Base-by-base conservation (phyloP, 441 rosid genomes). In the Erodium trifolium region DNA sequence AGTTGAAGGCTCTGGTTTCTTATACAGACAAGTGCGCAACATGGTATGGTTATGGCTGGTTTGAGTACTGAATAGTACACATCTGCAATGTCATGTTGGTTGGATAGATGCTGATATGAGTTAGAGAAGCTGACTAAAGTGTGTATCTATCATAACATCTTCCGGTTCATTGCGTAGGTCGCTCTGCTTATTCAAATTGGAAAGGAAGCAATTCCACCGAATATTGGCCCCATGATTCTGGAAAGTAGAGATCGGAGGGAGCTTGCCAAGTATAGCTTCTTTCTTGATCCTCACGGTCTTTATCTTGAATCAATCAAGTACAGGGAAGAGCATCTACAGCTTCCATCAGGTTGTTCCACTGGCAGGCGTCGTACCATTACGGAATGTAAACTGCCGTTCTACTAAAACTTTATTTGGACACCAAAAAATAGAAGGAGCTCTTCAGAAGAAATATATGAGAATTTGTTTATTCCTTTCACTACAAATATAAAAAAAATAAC, bases 1-100 rank as follows among this genome's bases (percentile, higher is more conserved):
- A 78, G 96, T 91, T 66, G 96, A 89, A 84, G 97, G 98, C 75
- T 80, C 96, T 0, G 96, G 93, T 43, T 91, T 91, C 80, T 70
- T 91, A 81, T 91, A 93, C 68, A 76, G 93, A 82, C 96, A 88
- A 89, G 96, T 88, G 34, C 82, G 96, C 65, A 89, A 93, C 85
- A 91, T 93, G 97, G 97, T 88, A 72, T 23, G 47, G 47, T 6
- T 41, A 41, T 41, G 47, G 27, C 27, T 23, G 27, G 27, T 23
- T 23, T 23, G 27, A 23, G 27, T 23, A 23, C 27, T 23, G 27
- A 23, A 23, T 23, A 23, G 2, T 23, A 2, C 27, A 23, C 27
- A 23, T 23, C 27, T 23, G 2, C 27, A 23, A 23, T 23, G 27
- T 23, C 27, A 23, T 23, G 27, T 23, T 23, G 27, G 27, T 23